These are phyloP conservation scores for Logfia minima DNA, from an alignment of 129 eudicot species.

Conservation along the genomic window DNA sequence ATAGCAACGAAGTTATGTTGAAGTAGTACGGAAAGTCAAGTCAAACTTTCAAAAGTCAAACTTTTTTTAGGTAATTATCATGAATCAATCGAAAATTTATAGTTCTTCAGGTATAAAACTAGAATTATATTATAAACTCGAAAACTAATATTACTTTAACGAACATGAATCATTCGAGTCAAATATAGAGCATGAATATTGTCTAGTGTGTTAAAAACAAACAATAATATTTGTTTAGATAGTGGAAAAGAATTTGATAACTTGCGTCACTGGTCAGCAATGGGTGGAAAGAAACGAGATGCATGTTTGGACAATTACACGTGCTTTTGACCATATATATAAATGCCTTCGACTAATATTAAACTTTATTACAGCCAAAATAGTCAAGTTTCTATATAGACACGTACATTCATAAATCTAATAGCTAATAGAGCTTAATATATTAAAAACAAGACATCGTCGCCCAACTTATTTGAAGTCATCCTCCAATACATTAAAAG, in stretches of 20 bases:
- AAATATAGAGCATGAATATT: neutral
- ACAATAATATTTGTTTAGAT: neutral
- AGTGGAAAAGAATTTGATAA: slow-evolving; percentile 11
- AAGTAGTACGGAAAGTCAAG: too few species aligned
- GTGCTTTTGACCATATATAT: slow-evolving; percentile 25
- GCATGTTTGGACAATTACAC: neutral
- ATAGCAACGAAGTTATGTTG: too few species aligned
- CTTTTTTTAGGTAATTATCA: too few species aligned
- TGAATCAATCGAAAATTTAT: too few species aligned
- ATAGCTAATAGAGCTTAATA: neutral
- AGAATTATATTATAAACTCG: neutral
- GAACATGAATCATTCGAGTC: neutral
- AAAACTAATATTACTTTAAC: neutral
- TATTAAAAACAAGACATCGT: neutral
- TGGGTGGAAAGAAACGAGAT: slow-evolving; percentile 27
- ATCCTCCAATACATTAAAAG: neutral
- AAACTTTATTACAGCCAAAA: too few species aligned
- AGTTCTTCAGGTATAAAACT: too few species aligned
- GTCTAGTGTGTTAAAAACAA: neutral
- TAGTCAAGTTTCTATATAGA: neutral
- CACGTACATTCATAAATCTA: neutral
- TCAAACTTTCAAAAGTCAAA: too few species aligned
- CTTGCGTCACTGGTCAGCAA: slow-evolving; percentile 28
- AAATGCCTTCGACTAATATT: neutral
- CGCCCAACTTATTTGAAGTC: neutral